Percentiles rank a stretch among this genome's conserved stretches.
Evolutionary conservation across 2,329 filamentous ascomycete genomes (phyloP).

Genomic region (Colletotrichum musicola): DNA sequence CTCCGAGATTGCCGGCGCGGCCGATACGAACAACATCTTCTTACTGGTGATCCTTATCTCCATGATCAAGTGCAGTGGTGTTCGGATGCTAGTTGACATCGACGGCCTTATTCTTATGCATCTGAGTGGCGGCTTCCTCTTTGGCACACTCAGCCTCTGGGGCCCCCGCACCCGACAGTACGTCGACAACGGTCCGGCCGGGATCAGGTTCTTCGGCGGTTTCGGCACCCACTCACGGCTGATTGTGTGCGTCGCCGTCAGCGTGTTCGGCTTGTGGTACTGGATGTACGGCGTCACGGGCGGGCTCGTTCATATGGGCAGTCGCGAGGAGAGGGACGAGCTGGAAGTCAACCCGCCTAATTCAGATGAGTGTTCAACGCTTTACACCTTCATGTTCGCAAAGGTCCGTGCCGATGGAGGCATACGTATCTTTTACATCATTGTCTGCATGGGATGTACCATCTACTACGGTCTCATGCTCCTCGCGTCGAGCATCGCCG

Average conservation of each 20-base stretch:
- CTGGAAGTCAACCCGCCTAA: conserved; percentile 36
- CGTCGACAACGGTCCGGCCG: conserved; percentile 39
- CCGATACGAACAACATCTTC: conserved; percentile 49
- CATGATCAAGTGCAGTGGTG: conserved; percentile 42
- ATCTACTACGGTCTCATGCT: conserved; percentile 43
- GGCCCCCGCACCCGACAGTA: conserved; percentile 45
- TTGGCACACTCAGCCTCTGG: conserved; percentile 46
- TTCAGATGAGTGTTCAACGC: conserved; percentile 30
- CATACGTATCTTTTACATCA: conserved; percentile 42
- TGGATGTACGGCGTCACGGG: conserved; percentile 43
- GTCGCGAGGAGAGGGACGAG: conserved; percentile 39
- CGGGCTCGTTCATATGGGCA: conserved; percentile 31
- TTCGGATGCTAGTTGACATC: conserved; percentile 37
- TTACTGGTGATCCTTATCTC: conserved; percentile 47
- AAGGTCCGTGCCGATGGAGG: conserved; percentile 41
- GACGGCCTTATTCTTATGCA: conserved; percentile 48
- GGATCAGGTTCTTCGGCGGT: conserved; percentile 42
- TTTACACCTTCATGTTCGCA: conserved; percentile 46
- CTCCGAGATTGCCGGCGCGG: conserved; percentile 41
- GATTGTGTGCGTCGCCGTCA: conserved; percentile 42
- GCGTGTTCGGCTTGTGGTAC: conserved; percentile 46
- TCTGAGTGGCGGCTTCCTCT: conserved; percentile 45
- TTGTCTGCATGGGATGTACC: conserved; percentile 40
- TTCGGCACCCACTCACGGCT: conserved; percentile 44
- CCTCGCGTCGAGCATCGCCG: conserved; percentile 40